Evolutionary conservation across 208 protist genomes (phyloP).

Genomic region (Acanthamoeba lenticulata): DNA sequence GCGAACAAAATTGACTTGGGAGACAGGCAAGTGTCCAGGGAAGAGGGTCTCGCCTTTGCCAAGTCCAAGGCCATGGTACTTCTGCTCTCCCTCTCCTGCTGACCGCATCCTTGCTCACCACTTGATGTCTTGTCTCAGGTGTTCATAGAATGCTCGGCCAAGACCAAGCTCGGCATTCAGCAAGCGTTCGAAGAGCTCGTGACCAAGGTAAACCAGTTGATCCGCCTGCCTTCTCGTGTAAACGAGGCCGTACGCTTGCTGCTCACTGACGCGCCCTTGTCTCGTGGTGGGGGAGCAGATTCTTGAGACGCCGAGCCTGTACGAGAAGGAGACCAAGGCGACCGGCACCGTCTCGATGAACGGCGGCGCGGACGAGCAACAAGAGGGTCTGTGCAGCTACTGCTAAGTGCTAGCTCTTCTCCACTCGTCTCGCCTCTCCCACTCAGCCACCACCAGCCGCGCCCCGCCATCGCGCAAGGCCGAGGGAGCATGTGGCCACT

Average conservation of each 20-base stretch:
- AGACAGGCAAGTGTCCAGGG: slow-evolving; percentile 36
- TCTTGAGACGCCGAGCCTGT: slow-evolving; percentile 34
- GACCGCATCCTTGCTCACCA: not conserved
- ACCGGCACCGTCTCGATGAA: slow-evolving; percentile 4
- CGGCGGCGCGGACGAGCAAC: not conserved
- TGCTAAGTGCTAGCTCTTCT: too few species aligned
- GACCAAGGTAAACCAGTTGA: not conserved
- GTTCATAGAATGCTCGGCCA: slow-evolving; percentile 58
- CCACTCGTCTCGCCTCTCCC: too few species aligned
- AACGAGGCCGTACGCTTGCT: too few species aligned
- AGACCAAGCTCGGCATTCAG: slow-evolving; percentile 64
- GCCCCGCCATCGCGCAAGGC: too few species aligned
- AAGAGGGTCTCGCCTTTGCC: slow-evolving; percentile 56
- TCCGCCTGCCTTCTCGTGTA: not conserved
- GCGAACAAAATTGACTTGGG: slow-evolving; percentile 50
- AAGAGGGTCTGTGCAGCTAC: slow-evolving; percentile 35
- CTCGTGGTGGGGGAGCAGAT: not conserved
- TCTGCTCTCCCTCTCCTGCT: not conserved
- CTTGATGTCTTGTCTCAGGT: not conserved
- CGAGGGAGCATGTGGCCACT: too few species aligned
- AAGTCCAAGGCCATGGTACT: slow-evolving; percentile 39
- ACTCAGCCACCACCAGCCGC: too few species aligned
- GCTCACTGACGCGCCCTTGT: not conserved
- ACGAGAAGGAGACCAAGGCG: not conserved
- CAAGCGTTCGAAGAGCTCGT: slow-evolving; percentile 55